Evolutionary conservation across 352 stramenopile species (phyloP), one percentile per base, ranked within the genome.

Genomic region (Thraustotheca clavata): DNA sequence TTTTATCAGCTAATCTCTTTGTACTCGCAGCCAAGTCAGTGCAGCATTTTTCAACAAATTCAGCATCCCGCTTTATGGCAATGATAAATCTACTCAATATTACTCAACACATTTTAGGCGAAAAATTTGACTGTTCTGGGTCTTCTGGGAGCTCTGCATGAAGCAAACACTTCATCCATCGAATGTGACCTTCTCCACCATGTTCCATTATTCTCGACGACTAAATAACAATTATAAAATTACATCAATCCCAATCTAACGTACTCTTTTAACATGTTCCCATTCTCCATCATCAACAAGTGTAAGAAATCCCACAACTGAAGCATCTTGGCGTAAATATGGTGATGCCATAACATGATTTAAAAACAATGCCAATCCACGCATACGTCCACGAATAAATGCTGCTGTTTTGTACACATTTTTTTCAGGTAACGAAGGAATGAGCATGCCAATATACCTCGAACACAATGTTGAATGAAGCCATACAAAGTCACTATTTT

Each of bases 371-470:
- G 69, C 70, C 60, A 89, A 67, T 2, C 76, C 77, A 3, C 80
- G 74, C 60, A 87, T 80, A 52, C 80, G 75, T 59, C 74, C 80
- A 43, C 80, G 73, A 36, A 89, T 76, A 49, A 82, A 83, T 22
- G 76, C 67, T 9, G 83, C 75, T 33, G 47, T 77, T 62, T 79
- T 83, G 35, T 86, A 69, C 33, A 80, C 72, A 6, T 73, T 48
- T 71, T 89, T 89, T 49, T 87, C 80, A 6, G 79, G 80, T 14
- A 88, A 62, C 22, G 79, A 87, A 29, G 80, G 80, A 18, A 89
- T 66, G 22, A 88, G 70, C 54, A 88, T 76, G 34, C 80, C 80
- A 20, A 82, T 62, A 67, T 89, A 89, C 8, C 80, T 76, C 24
- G 72, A 76, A 31, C 71, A 70, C 2, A 89, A 71, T 38, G 86